These are phyloP conservation scores for Colletotrichum tamarilloi DNA, from an alignment of 2,329 filamentous ascomycete species.

Conservation along the genomic window DNA sequence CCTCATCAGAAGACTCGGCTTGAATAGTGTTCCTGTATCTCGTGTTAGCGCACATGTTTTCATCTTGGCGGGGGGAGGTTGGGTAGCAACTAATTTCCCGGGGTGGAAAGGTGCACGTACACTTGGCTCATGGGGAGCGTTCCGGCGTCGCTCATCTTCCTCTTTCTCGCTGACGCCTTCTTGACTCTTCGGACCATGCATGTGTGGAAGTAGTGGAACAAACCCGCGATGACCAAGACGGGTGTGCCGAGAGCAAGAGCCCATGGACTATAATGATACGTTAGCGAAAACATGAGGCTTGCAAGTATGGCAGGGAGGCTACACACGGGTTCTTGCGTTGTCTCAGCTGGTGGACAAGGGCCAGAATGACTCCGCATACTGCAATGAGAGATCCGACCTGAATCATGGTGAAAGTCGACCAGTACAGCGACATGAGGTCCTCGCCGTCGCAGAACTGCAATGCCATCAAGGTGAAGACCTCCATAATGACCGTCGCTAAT, in stretches of 20 bases:
- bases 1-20: conserved; percentile 41
- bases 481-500: conserved; percentile 60
- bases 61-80: conserved; percentile 32
- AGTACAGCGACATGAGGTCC: conserved; percentile 69
- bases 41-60: conserved; percentile 37
- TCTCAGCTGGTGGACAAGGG: conserved; percentile 60
- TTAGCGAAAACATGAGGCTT: conserved; percentile 15
- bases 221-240: conserved; percentile 67
- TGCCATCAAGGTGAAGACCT: conserved; percentile 64
- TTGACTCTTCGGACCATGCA: conserved; percentile 50
- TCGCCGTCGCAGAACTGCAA: conserved; percentile 71
- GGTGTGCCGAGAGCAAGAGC: conserved; percentile 70
- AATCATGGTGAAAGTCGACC: conserved; percentile 71
- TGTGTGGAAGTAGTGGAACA: conserved; percentile 61
- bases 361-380: conserved; percentile 66
- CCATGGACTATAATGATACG: conserved; percentile 56
- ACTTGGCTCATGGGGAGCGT: conserved; percentile 55
- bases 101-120: conserved; percentile 44
- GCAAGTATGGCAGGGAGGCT: not conserved
- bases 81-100: conserved; percentile 23
- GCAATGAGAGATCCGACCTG: conserved; percentile 69
- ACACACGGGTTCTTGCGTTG: conserved; percentile 64
- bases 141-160: conserved; percentile 39
- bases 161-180: conserved; percentile 42
- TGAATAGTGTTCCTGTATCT: conserved; percentile 49